A percentile compares a stretch with the other conserved stretches of the same genome.
Evolutionary conservation across 345 rosid species (phyloP).

Genomic region (Angophora floribunda): DNA sequence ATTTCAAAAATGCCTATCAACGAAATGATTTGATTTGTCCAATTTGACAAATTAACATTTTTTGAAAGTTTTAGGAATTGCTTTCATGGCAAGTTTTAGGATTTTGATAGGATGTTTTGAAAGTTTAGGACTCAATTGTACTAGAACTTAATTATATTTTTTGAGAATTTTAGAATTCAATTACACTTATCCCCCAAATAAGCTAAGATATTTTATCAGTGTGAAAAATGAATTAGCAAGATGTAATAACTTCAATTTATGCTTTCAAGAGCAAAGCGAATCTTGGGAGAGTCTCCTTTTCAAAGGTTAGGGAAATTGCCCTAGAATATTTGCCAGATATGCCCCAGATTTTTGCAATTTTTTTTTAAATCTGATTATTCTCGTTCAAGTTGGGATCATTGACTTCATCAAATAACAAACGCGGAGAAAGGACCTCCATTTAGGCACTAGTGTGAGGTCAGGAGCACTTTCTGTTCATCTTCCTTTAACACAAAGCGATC

Average conservation of each 20-base stretch:
- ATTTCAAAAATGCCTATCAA: no score
- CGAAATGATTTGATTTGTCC: no score
- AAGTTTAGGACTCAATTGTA: no score
- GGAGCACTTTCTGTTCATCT: not conserved
- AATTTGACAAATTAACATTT: no score
- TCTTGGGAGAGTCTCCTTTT: not conserved
- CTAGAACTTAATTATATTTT: no score
- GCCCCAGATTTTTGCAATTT: not conserved
- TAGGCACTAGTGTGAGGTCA: not conserved
- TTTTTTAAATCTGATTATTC: not conserved
- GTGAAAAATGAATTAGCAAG: not conserved
- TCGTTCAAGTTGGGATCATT: not conserved
- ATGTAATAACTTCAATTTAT: rapidly evolving
- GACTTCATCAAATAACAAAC: not conserved
- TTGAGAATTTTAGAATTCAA: no score
- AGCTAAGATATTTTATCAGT: no score
- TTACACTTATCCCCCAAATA: no score
- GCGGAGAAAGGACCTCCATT: not conserved
- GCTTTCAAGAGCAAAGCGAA: not conserved
- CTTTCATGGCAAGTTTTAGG: no score
- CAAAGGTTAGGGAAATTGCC: not conserved
- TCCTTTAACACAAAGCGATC: not conserved
- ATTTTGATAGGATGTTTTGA: no score
- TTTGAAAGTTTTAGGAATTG: no score
- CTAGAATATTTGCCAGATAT: not conserved